Conservation (phyloP, 2,329 filamentous ascomycete species). For the Aspergillus niger region DNA sequence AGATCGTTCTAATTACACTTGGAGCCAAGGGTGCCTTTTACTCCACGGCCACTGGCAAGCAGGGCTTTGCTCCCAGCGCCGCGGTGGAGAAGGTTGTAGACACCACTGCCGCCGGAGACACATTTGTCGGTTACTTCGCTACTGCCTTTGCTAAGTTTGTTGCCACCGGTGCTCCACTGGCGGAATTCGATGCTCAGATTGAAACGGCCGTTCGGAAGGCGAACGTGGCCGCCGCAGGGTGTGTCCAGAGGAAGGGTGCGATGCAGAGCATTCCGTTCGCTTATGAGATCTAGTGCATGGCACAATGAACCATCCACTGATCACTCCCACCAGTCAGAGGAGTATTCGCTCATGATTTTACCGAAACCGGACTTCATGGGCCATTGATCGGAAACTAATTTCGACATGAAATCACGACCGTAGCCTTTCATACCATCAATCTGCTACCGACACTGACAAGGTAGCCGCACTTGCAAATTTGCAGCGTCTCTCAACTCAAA, state of each 20-base stretch:
- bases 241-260: conserved; percentile 49
- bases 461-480: too few relatives aligned
- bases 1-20: conserved; percentile 79
- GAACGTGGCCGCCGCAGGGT: conserved; percentile 46
- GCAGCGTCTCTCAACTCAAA: too few relatives aligned
- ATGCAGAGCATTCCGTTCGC: conserved; percentile 53
- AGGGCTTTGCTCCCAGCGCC: conserved; percentile 55
- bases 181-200: conserved; percentile 58
- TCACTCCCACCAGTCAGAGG: too few relatives aligned
- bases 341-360: too few relatives aligned
- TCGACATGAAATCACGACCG: too few relatives aligned
- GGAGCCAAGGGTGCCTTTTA: conserved; percentile 76
- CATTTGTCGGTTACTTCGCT: conserved; percentile 69
- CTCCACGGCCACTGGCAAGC: conserved; percentile 51
- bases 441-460: too few relatives aligned
- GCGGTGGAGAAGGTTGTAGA: conserved; percentile 77
- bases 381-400: too few relatives aligned
- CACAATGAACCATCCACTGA: too few relatives aligned
- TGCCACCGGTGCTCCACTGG: conserved; percentile 69
- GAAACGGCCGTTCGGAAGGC: conserved; percentile 48
- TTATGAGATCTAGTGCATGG: conserved; percentile 41
- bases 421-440: too few relatives aligned
- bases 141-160: conserved; percentile 2
- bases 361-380: too few relatives aligned
- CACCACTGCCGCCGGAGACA: conserved; percentile 92